phyloP scores from a whole-genome alignment of 75 land plant species.

The Larix kaempferi region DNA sequence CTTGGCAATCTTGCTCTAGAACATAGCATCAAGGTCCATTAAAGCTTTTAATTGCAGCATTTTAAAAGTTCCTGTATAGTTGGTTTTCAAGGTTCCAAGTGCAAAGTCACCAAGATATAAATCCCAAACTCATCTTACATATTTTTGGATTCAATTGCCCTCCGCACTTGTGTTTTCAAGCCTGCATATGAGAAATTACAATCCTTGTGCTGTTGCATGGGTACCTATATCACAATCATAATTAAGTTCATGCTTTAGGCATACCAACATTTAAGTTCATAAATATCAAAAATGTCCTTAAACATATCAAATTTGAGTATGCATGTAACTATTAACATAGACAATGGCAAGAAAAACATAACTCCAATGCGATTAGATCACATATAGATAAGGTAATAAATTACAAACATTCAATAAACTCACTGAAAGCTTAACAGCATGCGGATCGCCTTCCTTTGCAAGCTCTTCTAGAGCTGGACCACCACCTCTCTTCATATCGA shows the following conservation, averaged over 20 bases:
- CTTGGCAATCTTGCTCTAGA: not conserved
- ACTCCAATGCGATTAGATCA: not conserved
- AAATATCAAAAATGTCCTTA: not conserved
- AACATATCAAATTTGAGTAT: not conserved
- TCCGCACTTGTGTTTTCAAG: slow-evolving; percentile 92
- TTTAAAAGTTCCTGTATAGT: not conserved
- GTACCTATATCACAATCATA: slow-evolving; percentile 41
- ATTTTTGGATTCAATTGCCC: slow-evolving; percentile 70
- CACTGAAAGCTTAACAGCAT: slow-evolving; percentile 76
- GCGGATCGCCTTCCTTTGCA: slow-evolving; percentile 81
- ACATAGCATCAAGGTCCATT: not conserved
- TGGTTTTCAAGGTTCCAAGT: not conserved
- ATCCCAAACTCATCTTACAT: slow-evolving; percentile 46
- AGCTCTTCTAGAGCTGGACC: slow-evolving; percentile 96
- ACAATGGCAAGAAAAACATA: not conserved
- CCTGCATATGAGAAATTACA: slow-evolving; percentile 99
- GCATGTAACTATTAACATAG: not conserved
- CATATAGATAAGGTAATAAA: not conserved
- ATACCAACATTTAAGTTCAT: not conserved
- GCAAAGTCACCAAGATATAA: not conserved
- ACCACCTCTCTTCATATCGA: slow-evolving; percentile 90
- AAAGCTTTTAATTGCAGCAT: not conserved
- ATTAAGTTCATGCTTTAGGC: not conserved
- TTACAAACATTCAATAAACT: slow-evolving; percentile 1
- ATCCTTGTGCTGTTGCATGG: slow-evolving; percentile 83